These are phyloP conservation scores for Phytophthora cryptogea DNA, from an alignment of 352 stramenopile genomes.

Conservation along the genomic window DNA sequence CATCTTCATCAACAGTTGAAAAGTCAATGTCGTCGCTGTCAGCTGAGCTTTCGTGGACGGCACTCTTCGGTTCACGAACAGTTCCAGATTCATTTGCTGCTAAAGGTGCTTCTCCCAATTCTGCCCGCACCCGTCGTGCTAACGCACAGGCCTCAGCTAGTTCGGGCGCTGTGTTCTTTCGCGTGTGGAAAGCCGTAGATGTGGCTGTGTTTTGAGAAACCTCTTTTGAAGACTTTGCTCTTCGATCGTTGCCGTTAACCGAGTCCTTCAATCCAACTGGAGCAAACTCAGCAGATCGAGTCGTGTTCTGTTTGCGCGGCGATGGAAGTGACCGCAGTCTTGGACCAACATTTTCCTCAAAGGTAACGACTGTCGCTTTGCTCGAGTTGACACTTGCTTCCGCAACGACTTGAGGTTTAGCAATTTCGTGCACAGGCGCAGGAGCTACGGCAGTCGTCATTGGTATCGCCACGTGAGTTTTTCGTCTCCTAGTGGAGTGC, in stretches of 20 bases:
- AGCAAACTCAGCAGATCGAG: constrained; percentile 6
- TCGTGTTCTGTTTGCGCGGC: constrained; percentile 13
- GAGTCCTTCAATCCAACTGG: not conserved
- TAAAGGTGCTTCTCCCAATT: constrained; percentile 6
- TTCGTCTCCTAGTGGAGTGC: constrained; percentile 58
- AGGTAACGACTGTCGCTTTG: not conserved
- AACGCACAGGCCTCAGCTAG: constrained; percentile 24
- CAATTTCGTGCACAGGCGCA: not conserved
- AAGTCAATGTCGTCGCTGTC: constrained; percentile 17
- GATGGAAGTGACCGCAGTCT: constrained; percentile 13
- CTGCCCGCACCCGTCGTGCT: constrained; percentile 17
- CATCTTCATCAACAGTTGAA: constrained; percentile 10
- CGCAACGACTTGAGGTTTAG: not conserved
- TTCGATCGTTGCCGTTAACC: not conserved
- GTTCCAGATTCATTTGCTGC: not conserved
- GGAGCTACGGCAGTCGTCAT: constrained; percentile 39
- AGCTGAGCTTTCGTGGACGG: constrained; percentile 1
- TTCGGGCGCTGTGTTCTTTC: constrained; percentile 6
- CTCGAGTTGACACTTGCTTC: constrained; percentile 1
- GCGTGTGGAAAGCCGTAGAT: not conserved
- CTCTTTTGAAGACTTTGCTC: not conserved
- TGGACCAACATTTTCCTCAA: constrained; percentile 5
- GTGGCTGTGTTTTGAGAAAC: constrained; percentile 3
- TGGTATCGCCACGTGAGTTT: constrained; percentile 64
- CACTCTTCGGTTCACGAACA: not conserved